Base-by-base conservation (phyloP, 805 yeast genomes). In the Saccharomycopsis selenospora region DNA sequence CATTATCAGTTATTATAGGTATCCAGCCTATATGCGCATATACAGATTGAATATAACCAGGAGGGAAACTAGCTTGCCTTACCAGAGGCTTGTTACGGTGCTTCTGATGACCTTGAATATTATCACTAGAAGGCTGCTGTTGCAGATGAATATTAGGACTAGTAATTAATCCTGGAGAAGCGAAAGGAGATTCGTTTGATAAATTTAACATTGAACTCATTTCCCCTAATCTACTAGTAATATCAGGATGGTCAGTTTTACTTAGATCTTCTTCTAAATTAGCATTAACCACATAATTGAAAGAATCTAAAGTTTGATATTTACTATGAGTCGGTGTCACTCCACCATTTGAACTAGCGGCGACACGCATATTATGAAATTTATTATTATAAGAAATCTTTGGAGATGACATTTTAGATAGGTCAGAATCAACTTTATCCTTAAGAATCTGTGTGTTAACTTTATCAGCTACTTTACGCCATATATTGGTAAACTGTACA, bases 11-110 rank as follows among this genome's bases (percentile, higher is more conserved):
- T 33, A 86, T 79, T 46, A 91, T 65, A 2, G 99, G 98, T 51
- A 91, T 80, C 99, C 99, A 91, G 58, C 76, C 78, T 3, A 87
- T 80, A 63, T 87, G 87, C n/a, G 96, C 91, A 65, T 88, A 93
- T 4, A 80, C 79, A 6, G 76, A 73, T 61, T 85, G 85, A 41
- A 89, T 70, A 10, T 80, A 68, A 4, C 80, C 82, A 17, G 85
- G 85, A 6, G 99, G 99, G 13, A 87, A 71, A 0, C 91, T 80
- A 51, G 71, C 73, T 65, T 82, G 81, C 61, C 63, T 63, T 41
- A 79, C 29, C 48, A 28, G 11, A 36, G 42, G 36, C 33, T 36
- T n/a, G 18, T 54, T 48, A 23, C 24, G 53, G 11, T 7, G 11
- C 11, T 7, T 11, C 65, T 22, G 66, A 59, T 36, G 61, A 50